Conservation (phyloP, 106 monocot species). For the Xerophyta viscosa region DNA sequence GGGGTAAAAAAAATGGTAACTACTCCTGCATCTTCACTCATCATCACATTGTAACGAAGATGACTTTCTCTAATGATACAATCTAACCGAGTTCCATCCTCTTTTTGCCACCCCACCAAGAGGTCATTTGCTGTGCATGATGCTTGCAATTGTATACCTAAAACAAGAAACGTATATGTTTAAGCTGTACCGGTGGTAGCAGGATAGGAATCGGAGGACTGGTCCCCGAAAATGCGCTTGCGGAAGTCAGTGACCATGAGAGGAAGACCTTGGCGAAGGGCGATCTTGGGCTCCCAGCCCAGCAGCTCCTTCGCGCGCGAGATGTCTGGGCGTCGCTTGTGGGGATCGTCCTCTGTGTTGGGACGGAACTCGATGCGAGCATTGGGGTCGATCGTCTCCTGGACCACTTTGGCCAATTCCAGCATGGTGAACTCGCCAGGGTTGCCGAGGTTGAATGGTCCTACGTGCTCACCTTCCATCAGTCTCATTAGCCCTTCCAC, state of each 20-base stretch:
- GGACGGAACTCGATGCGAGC: slow-evolving; percentile 62
- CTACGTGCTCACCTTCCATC: slow-evolving; percentile 87
- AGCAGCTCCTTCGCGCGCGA: slow-evolving; percentile 63
- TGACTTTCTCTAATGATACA: too few relatives aligned
- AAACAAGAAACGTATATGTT: too few relatives aligned
- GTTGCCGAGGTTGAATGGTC: slow-evolving; percentile 95
- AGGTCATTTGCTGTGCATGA: too few relatives aligned
- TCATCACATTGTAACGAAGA: too few relatives aligned
- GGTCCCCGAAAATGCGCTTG: slow-evolving; percentile 63
- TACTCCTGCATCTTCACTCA: neutral
- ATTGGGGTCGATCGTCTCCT: slow-evolving; percentile 70
- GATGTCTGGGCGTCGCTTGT: slow-evolving; percentile 86
- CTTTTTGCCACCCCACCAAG: too few relatives aligned
- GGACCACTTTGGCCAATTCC: slow-evolving; percentile 81
- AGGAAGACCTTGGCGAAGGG: slow-evolving; percentile 63
- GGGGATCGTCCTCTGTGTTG: slow-evolving; percentile 85
- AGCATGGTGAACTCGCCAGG: slow-evolving; percentile 99
- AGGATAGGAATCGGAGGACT: neutral
- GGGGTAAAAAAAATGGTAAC: too few relatives aligned
- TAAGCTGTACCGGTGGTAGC: neutral
- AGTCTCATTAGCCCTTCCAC: slow-evolving; percentile 66
- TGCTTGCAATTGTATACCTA: too few relatives aligned
- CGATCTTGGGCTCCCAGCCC: slow-evolving; percentile 69
- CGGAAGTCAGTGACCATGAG: slow-evolving; percentile 83
- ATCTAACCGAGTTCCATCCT: too few relatives aligned